Base-by-base conservation (phyloP, 306 rosid species). In the Quercus ilex region DNA sequence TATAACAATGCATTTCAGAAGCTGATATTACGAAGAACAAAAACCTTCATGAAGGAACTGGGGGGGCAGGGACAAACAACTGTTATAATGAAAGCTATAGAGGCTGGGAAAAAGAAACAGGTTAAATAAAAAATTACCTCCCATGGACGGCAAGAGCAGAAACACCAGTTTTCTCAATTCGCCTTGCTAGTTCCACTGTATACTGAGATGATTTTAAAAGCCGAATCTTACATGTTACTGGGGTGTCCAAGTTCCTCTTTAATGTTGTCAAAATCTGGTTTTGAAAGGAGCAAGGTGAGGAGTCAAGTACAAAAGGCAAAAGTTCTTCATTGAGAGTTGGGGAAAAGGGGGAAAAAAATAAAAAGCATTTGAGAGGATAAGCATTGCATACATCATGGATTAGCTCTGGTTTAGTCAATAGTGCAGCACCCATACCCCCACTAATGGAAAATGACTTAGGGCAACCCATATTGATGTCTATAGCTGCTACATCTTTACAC, bases 381-480 rank as follows among this genome's bases (percentile, higher is more conserved):
- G 41, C 69, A 69, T 31, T 35, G 46, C 68, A 58, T 87, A 94
- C 98, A 89, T 94, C 97, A 35, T 91, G 94, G 87, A 90, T 89
- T 70, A 92, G 91, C 75, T 94, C 96, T 26, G 98, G 96, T 68
- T 92, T 94, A 56, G 81, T 77, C 86, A 94, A 83, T 18, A 94
- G 77, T 43, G 97, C 93, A 55, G 98, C 89, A 52, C 97, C 98
- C 98, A 94, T 94, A 82, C 98, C 98, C 59, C 96, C 98, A 77
- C 94, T 90, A 80, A 92, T 62, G 80, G 98, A 94, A 85, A 94
- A 94, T 74, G 96, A 65, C 89, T 83, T 94, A 0, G 98, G 98
- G 82, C 98, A 94, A 62, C 98, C 98, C 98, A 94, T 94, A 83
- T 94, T 94, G 76, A 94, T 84, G 86, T 94, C 98, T 55, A 94